Conservation (phyloP, 257 asterid genomes). For the Lithospermum erythrorhizon region DNA sequence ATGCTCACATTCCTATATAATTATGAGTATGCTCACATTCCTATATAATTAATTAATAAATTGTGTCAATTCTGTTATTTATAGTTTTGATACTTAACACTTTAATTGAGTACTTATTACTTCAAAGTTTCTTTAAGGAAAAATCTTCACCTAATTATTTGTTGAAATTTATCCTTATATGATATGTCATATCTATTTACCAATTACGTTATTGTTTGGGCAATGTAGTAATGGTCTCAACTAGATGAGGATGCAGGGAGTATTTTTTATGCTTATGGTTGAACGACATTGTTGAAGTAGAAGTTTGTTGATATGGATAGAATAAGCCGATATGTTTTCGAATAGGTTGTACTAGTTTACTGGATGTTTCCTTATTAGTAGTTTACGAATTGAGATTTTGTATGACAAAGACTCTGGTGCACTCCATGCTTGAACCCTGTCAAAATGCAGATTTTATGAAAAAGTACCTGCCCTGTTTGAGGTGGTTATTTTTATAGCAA, state of each 20-base stretch:
- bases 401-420: constrained; percentile 98
- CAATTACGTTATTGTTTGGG: too few species aligned
- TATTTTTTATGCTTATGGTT: too few species aligned
- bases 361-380: neutral
- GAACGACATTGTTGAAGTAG: too few species aligned
- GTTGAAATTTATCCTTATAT: neutral
- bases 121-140: neutral
- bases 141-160: neutral
- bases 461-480: constrained; percentile 63
- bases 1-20: too few species aligned
- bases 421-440: constrained; percentile 90
- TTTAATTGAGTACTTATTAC: too few species aligned
- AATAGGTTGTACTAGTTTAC: neutral
- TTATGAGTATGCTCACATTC: too few species aligned
- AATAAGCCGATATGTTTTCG: neutral
- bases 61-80: too few species aligned
- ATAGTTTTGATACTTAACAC: too few species aligned
- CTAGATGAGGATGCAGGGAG: too few species aligned
- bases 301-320: too few species aligned
- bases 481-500: constrained; percentile 88
- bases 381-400: neutral
- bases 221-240: too few species aligned
- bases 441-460: constrained; percentile 72
- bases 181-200: neutral
- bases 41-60: too few species aligned